A percentile compares a stretch with the other conserved stretches of the same genome.
phyloP scores from a whole-genome alignment of 768 basidiomycete genomes.

The Phaffia tasmanica region DNA sequence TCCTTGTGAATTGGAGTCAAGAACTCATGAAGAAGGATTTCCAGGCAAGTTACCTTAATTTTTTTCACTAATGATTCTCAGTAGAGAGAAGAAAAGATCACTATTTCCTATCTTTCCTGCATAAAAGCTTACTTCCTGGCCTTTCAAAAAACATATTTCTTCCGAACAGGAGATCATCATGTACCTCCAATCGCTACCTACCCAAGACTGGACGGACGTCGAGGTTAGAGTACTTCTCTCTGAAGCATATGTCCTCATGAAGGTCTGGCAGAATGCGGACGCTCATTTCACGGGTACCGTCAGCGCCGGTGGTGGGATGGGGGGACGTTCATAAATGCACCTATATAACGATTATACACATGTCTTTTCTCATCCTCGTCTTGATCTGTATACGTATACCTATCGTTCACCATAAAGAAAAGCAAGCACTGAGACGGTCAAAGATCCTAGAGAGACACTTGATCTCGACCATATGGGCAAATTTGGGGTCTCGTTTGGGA shows the following conservation, averaged over 20 bases:
- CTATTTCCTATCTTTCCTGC: neutral
- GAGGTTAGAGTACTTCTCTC: constrained; percentile 90
- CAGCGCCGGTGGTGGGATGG: constrained; percentile 20
- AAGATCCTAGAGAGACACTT: too few relatives aligned
- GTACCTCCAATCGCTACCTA: constrained; percentile 54
- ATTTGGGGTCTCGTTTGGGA: too few relatives aligned
- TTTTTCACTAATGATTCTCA: neutral
- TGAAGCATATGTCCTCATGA: constrained; percentile 70
- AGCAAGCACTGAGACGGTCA: too few relatives aligned
- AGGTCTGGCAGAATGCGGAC: constrained; percentile 36
- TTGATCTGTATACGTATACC: too few relatives aligned
- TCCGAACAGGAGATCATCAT: constrained; percentile 84
- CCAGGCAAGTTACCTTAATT: constrained; percentile 51
- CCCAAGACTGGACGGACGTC: constrained; percentile 83
- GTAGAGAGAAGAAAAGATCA: too few relatives aligned
- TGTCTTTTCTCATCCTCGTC: too few relatives aligned
- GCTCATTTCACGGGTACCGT: constrained; percentile 20
- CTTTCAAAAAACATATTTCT: neutral
- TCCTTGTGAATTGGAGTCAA: constrained; percentile 90
- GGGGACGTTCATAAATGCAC: neutral
- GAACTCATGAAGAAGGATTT: constrained; percentile 94
- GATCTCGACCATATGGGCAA: too few relatives aligned
- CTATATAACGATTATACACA: too few relatives aligned
- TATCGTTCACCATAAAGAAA: too few relatives aligned
- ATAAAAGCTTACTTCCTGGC: constrained; percentile 5